Conservation (phyloP, 1,284 basidiomycete species). For the Ceratobasidium sp. region DNA sequence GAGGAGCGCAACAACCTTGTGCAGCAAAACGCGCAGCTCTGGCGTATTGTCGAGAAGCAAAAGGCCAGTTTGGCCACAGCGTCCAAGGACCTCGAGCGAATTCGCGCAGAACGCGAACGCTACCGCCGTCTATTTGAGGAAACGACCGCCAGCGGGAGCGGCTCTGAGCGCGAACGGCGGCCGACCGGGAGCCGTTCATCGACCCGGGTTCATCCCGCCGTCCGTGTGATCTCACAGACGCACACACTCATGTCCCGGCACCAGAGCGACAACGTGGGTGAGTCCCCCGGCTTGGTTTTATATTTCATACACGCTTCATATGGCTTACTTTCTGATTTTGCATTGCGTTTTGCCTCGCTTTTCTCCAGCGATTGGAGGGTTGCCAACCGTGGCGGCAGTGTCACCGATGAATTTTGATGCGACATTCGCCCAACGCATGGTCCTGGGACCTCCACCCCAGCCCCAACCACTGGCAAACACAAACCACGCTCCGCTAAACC, state of each 20-base stretch:
- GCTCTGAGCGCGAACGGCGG: slow-evolving; percentile 53
- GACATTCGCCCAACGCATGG: slow-evolving; percentile 30
- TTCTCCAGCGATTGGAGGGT: neutral
- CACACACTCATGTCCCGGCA: slow-evolving; percentile 21
- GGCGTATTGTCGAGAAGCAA: slow-evolving; percentile 93
- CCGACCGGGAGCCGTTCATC: slow-evolving; percentile 51
- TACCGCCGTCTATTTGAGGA: slow-evolving; percentile 50
- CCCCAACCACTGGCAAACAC: neutral
- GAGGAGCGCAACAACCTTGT: slow-evolving; percentile 82
- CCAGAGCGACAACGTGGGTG: slow-evolving; percentile 39
- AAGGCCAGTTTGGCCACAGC: slow-evolving; percentile 64
- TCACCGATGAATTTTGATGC: slow-evolving; percentile 39
- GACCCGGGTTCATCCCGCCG: slow-evolving; percentile 3
- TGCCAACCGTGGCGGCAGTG: slow-evolving; percentile 27
- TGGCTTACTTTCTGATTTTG: slow-evolving; percentile 18
- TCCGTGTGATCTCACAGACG: slow-evolving; percentile 12
- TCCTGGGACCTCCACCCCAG: slow-evolving; percentile 14
- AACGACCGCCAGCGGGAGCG: slow-evolving; percentile 49
- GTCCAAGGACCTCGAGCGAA: slow-evolving; percentile 82
- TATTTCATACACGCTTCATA: slow-evolving; percentile 5
- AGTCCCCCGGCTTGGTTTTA: slow-evolving; percentile 57
- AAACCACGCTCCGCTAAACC: neutral
- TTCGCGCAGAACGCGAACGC: slow-evolving; percentile 81
- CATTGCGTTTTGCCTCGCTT: slow-evolving; percentile 1
- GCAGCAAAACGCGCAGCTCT: slow-evolving; percentile 86